Evolutionary conservation across 1,284 basidiomycete species (phyloP).

Genomic region (Xanthoconium separans): DNA sequence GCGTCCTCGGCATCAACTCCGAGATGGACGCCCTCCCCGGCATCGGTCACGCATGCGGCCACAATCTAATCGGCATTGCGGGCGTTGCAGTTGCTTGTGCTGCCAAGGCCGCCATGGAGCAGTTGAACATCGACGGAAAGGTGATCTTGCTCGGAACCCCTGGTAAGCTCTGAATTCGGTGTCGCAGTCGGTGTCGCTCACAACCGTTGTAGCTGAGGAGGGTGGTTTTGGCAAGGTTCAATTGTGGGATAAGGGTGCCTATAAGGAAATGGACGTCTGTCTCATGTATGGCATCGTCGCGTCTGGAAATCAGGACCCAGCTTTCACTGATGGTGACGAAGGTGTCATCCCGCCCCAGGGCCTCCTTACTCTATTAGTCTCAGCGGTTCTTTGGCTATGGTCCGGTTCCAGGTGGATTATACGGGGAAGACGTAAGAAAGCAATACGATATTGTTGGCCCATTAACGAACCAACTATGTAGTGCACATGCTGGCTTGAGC

Average conservation of each 20-base stretch:
- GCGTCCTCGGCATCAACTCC: conserved; percentile 70
- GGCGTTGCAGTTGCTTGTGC: conserved; percentile 71
- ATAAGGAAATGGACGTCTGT: conserved; percentile 67
- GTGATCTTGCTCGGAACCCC: conserved; percentile 78
- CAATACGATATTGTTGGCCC: neutral
- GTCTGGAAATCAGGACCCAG: neutral
- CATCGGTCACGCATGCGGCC: conserved; percentile 77
- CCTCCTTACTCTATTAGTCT: conserved; percentile 53
- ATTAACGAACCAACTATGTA: conserved; percentile 21
- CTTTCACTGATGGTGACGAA: conserved; percentile 20
- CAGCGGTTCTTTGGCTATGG: conserved; percentile 52
- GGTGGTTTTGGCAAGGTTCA: conserved; percentile 68
- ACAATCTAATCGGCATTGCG: conserved; percentile 76
- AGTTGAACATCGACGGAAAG: conserved; percentile 60
- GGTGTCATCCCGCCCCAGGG: conserved; percentile 66
- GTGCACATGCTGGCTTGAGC: conserved; percentile 67
- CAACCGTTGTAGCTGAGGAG: conserved; percentile 58
- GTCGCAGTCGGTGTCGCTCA: neutral
- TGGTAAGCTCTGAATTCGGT: conserved; percentile 35
- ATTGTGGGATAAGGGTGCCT: conserved; percentile 63
- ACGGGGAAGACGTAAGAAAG: conserved; percentile 54
- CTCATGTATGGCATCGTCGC: conserved; percentile 49
- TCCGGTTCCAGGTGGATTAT: conserved; percentile 51
- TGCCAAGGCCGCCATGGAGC: conserved; percentile 55
- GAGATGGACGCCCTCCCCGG: conserved; percentile 71